Evolutionary conservation across 2,329 filamentous ascomycete genomes (phyloP).

Genomic region (Byssoonygena ceratinophila): DNA sequence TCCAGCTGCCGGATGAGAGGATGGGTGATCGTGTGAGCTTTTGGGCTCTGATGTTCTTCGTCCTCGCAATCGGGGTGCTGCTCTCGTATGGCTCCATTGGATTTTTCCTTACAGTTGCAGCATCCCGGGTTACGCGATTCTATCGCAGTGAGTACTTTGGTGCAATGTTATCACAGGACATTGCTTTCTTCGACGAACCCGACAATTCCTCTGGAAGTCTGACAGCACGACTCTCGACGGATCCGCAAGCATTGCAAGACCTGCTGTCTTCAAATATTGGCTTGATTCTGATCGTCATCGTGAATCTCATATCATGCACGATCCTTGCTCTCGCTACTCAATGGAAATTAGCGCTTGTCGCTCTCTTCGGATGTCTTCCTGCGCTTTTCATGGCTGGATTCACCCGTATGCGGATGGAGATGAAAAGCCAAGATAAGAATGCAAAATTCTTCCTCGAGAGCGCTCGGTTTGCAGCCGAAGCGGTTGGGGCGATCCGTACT

Average conservation of each 20-base stretch:
- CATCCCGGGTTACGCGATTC: slow-evolving; percentile 14
- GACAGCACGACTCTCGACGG: slow-evolving; percentile 67
- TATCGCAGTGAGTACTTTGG: slow-evolving; percentile 21
- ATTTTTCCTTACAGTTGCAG: slow-evolving; percentile 16
- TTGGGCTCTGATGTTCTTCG: slow-evolving; percentile 40
- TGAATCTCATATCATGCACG: slow-evolving; percentile 62
- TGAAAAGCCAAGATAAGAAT: slow-evolving; percentile 38
- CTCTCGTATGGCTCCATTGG: slow-evolving; percentile 21
- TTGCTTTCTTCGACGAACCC: slow-evolving; percentile 22
- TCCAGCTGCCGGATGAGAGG: slow-evolving; percentile 17
- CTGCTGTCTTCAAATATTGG: slow-evolving; percentile 71
- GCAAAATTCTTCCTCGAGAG: slow-evolving; percentile 39
- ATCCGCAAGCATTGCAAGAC: slow-evolving; percentile 48
- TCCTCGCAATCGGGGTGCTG: slow-evolving; percentile 33
- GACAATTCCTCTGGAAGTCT: slow-evolving; percentile 42
- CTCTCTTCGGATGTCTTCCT: slow-evolving; percentile 38
- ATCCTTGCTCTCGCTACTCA: slow-evolving; percentile 56
- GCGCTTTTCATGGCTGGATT: slow-evolving; percentile 23
- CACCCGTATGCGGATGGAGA: slow-evolving; percentile 41
- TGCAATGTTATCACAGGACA: slow-evolving; percentile 23
- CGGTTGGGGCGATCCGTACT: slow-evolving; percentile 42
- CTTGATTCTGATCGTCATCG: slow-evolving; percentile 62
- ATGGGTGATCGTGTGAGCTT: slow-evolving; percentile 31
- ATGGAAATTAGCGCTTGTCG: slow-evolving; percentile 70
- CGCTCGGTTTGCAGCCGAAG: slow-evolving; percentile 42